Conservation (phyloP, 2,329 filamentous ascomycete species). For the Thyridium curvatum region DNA sequence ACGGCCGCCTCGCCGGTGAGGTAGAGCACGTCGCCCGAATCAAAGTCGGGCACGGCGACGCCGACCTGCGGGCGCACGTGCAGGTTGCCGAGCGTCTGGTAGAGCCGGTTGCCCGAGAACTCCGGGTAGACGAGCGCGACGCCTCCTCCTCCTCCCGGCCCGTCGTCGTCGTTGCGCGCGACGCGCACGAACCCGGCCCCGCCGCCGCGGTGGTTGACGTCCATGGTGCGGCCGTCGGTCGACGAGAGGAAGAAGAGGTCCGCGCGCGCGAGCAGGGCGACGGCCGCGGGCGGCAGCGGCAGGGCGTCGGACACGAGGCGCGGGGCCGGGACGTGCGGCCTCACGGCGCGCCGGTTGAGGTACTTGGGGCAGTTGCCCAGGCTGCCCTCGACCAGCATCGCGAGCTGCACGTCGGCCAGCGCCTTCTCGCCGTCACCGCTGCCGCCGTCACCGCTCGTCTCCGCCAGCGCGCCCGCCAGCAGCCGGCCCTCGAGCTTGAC, state of each 20-base stretch:
- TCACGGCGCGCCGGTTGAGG: slow-evolving; percentile 65
- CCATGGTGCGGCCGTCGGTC: slow-evolving; percentile 61
- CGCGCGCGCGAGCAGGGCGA: slow-evolving; percentile 53
- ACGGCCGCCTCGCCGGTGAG: slow-evolving; percentile 63
- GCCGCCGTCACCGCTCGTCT: too few species aligned
- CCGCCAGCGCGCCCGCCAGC: slow-evolving; percentile 52
- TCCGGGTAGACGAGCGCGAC: slow-evolving; percentile 68
- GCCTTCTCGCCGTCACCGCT: slow-evolving; percentile 11
- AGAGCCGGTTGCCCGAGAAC: slow-evolving; percentile 77
- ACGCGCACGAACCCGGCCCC: slow-evolving; percentile 68
- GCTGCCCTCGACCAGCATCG: slow-evolving; percentile 64
- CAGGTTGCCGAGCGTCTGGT: slow-evolving; percentile 79
- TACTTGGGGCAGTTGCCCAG: slow-evolving; percentile 87
- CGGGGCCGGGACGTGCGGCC: slow-evolving; percentile 46
- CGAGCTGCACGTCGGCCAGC: slow-evolving; percentile 43
- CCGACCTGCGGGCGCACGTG: slow-evolving; percentile 60
- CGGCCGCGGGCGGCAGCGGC: slow-evolving; percentile 44
- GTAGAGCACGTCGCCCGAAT: slow-evolving; percentile 67
- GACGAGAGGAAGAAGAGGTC: slow-evolving; percentile 78
- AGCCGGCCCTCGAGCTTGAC: slow-evolving; percentile 70
- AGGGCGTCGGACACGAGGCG: slow-evolving; percentile 24
- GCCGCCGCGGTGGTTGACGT: slow-evolving; percentile 77
- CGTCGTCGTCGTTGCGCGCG: slow-evolving; percentile 41
- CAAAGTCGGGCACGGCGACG: slow-evolving; percentile 67
- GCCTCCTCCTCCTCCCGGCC: slow-evolving; percentile 9